Evolutionary conservation across 2,329 filamentous ascomycete genomes (phyloP).

Genomic region (Stagonosporopsis cucurbitacearum): DNA sequence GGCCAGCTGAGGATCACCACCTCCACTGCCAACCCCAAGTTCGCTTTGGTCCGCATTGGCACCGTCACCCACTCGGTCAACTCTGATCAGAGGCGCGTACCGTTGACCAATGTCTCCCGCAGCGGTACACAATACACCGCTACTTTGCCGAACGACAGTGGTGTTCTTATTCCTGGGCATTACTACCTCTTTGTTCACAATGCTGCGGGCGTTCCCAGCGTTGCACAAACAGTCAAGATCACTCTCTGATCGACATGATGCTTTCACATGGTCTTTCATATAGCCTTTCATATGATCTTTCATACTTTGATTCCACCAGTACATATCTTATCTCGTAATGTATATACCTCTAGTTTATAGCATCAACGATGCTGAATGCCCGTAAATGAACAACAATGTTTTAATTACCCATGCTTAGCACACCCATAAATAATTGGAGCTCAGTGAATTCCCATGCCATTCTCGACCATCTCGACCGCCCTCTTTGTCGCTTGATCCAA

Average conservation of each 20-base stretch:
- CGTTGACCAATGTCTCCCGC: constrained; percentile 19
- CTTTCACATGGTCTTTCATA: not conserved
- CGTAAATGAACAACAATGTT: not conserved
- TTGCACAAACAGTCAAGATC: constrained; percentile 30
- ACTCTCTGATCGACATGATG: constrained; percentile 5
- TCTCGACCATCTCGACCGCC: constrained; percentile 56
- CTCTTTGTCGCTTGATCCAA: constrained; percentile 64
- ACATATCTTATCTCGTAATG: not conserved
- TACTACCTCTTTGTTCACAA: constrained; percentile 35
- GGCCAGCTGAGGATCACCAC: constrained; percentile 22
- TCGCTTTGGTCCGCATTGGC: constrained; percentile 33
- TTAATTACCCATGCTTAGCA: not conserved
- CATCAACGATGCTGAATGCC: not conserved
- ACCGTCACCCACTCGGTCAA: constrained; percentile 40
- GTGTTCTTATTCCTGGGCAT: constrained; percentile 31
- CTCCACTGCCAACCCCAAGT: constrained; percentile 14
- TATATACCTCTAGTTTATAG: not conserved
- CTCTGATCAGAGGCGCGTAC: constrained; percentile 36
- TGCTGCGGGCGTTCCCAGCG: constrained; percentile 29
- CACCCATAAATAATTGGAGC: not conserved
- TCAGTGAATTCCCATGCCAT: constrained; percentile 6
- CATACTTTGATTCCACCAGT: not conserved
- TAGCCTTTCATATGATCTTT: not conserved
- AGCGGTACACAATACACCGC: constrained; percentile 19
- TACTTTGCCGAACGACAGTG: constrained; percentile 31